Evolutionary conservation across 768 basidiomycete species (phyloP), one percentile per base, ranked within the genome.

Genomic region (Myochromella boudieri): DNA sequence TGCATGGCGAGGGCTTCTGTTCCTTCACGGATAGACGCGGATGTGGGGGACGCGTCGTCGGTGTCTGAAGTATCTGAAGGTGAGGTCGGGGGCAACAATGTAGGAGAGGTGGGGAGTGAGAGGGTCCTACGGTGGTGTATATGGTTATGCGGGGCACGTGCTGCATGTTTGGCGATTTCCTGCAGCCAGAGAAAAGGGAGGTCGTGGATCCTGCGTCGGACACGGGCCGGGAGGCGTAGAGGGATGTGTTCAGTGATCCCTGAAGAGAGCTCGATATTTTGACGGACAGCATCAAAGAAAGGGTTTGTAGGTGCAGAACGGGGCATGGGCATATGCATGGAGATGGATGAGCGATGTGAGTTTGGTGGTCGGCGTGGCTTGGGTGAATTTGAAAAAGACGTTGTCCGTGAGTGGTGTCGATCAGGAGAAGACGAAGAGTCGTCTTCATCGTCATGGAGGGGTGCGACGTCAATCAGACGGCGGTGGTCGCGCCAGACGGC

Each of bases 231-330:
- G 2, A 79, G 67, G 37, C 76, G 68, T 42, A 97, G 80, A 11
- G 90, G 83, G 28, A 95, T 95, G 26, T 89, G 85, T 57, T 93
- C 90, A 0, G 84, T 88, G 51, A 82, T 76, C 6, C 82, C 81
- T 26, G 82, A 72, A 2, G 84, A 79, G 18, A 97, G 80, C 68
- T 97, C 93, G 2, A 83, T 62, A 56, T 92, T 91, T 67, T 93
- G 90, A 29, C 89, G 84, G 57, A 98, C 89, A 57, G 88, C 86
- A 66, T 98, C 95, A 56, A 91, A 97, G 70, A 98, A 98, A 8
- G 95, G 95, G 62, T 95, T 97, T 55, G 75, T 82, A 4, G 21
- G 4, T 6, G 85, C 63, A 8, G 68, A 64, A 24, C 64, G 47
- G 20, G 26, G 24, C 18, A 25, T 53, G 48, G 54, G 50, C 37